phyloP scores from a whole-genome alignment of 331 rosid species.

The Dryas integrifolia region DNA sequence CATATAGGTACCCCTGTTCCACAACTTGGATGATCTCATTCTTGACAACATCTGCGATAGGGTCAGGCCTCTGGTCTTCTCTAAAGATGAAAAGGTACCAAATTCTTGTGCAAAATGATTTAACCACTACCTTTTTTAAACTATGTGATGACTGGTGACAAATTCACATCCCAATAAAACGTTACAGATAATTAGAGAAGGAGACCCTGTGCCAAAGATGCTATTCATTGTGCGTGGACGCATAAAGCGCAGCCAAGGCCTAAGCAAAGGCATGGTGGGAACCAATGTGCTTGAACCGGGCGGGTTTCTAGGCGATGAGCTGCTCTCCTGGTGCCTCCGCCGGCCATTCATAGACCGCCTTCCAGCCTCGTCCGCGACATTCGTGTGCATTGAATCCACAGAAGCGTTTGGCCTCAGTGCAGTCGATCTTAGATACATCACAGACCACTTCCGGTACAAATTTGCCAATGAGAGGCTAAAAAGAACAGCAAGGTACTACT shows the following conservation, averaged over 20 bases:
- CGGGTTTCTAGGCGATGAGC: constrained; percentile 86
- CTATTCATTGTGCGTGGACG: constrained; percentile 79
- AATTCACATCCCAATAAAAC: too few relatives aligned
- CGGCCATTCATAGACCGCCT: constrained; percentile 79
- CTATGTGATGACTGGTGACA: background rate
- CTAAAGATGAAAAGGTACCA: constrained; percentile 89
- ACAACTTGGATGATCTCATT: constrained; percentile 86
- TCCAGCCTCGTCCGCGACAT: constrained; percentile 87
- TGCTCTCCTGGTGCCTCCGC: constrained; percentile 90
- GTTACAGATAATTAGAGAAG: constrained; percentile 83
- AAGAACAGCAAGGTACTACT: constrained; percentile 87
- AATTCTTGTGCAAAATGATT: constrained; percentile 1
- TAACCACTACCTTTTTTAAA: background rate
- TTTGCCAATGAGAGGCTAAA: constrained; percentile 86
- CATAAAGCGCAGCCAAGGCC: constrained; percentile 62
- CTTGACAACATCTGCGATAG: constrained; percentile 95
- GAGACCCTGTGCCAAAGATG: constrained; percentile 90
- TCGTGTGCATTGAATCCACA: constrained; percentile 61
- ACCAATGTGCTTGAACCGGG: constrained; percentile 81
- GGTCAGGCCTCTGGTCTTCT: constrained; percentile 76
- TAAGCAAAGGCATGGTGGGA: constrained; percentile 91
- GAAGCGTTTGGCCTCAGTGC: constrained; percentile 84
- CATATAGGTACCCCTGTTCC: constrained; percentile 78
- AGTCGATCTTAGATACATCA: constrained; percentile 64
- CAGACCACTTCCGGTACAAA: constrained; percentile 89